phyloP scores from a whole-genome alignment of 2,329 filamentous ascomycete genomes.

The Thermoascus crustaceus region DNA sequence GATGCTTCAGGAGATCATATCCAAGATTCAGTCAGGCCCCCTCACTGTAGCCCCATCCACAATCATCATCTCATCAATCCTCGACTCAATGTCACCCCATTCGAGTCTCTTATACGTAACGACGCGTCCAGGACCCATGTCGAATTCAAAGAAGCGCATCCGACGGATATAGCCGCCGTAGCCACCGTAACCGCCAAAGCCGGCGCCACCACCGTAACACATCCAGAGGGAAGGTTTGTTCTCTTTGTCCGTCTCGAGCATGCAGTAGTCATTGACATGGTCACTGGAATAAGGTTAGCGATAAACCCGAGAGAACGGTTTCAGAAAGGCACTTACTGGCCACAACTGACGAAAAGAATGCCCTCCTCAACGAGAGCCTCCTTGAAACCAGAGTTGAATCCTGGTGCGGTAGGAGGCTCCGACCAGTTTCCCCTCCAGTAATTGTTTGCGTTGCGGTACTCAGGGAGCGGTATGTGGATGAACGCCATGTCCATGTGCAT shows the following conservation, averaged over 20 bases:
- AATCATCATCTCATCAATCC: slow-evolving; percentile 53
- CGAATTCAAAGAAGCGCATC: slow-evolving; percentile 82
- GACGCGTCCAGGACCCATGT: slow-evolving; percentile 82
- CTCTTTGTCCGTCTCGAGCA: slow-evolving; percentile 51
- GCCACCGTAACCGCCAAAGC: slow-evolving; percentile 91
- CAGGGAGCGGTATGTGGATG: slow-evolving; percentile 91
- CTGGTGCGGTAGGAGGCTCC: slow-evolving; percentile 78
- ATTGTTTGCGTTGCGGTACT: slow-evolving; percentile 61
- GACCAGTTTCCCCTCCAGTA: slow-evolving; percentile 62
- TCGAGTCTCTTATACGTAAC: slow-evolving; percentile 89
- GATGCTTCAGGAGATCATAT: no score
- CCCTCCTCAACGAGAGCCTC: slow-evolving; percentile 81
- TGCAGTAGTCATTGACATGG: slow-evolving; percentile 95
- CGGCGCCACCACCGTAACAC: slow-evolving; percentile 89
- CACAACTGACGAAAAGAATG: slow-evolving; percentile 78
- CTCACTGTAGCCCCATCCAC: slow-evolving; percentile 51
- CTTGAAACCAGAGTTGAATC: slow-evolving; percentile 86
- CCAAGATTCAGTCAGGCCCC: no score
- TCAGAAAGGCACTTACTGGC: slow-evolving; percentile 58
- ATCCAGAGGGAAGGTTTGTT: slow-evolving; percentile 77
- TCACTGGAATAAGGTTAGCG: slow-evolving; percentile 48
- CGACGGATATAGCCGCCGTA: slow-evolving; percentile 79
- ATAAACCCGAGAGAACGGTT: neutral
- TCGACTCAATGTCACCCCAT: slow-evolving; percentile 45
- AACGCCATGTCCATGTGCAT: slow-evolving; percentile 95